Evolutionary conservation across 1,284 basidiomycete genomes (phyloP).

Genomic region (Ustilago curta): DNA sequence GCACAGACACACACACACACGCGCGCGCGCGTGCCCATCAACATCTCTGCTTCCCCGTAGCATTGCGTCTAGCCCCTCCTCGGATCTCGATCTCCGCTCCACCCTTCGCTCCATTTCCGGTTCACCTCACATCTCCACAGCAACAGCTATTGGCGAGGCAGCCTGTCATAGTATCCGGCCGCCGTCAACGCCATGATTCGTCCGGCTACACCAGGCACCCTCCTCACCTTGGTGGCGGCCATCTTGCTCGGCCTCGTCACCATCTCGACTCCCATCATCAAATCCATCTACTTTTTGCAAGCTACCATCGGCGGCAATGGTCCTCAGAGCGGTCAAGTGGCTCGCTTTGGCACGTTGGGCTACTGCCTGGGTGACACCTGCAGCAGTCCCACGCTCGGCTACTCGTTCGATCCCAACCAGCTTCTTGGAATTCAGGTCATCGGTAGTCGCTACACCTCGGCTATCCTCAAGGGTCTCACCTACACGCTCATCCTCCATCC

Average conservation of each 20-base stretch:
- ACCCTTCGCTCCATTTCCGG: neutral
- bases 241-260: constrained; percentile 61
- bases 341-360: constrained; percentile 55
- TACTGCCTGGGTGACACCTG: constrained; percentile 57
- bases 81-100: constrained; percentile 12
- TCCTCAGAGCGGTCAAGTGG: constrained; percentile 29
- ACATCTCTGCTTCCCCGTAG: constrained; percentile 18
- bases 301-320: constrained; percentile 54
- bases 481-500: constrained; percentile 64
- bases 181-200: constrained; percentile 37
- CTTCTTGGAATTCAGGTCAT: constrained; percentile 54
- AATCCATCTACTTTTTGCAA: constrained; percentile 60
- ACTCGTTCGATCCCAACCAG: constrained; percentile 61
- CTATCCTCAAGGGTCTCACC: constrained; percentile 62
- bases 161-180: neutral
- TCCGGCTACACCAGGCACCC: constrained; percentile 56
- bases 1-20: neutral
- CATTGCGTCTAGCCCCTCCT: neutral
- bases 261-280: constrained; percentile 60
- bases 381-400: constrained; percentile 53
- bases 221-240: constrained; percentile 56
- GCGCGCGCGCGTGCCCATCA: constrained; percentile 3
- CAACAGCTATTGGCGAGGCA: too few relatives aligned
- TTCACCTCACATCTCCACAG: neutral
- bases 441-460: constrained; percentile 43